A percentile compares a stretch with the other conserved stretches of the same genome.
Conservation (phyloP, 805 yeast species). For the Candida jianshihensis region DNA sequence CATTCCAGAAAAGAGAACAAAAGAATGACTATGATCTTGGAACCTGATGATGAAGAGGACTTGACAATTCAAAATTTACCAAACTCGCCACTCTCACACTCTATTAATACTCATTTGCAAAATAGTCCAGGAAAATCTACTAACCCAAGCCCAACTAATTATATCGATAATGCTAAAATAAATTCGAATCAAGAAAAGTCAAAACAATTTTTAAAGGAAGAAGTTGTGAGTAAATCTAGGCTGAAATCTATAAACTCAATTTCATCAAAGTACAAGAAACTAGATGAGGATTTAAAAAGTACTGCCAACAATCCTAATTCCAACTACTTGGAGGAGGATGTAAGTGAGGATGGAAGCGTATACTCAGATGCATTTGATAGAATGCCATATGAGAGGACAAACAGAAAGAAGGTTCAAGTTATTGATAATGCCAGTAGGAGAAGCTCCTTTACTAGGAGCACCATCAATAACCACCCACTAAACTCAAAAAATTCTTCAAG, state of each 20-base stretch:
- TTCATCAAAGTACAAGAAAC: background rate
- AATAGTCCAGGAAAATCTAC: too few relatives aligned
- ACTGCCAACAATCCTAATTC: background rate
- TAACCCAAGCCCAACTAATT: too few relatives aligned
- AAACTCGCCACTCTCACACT: too few relatives aligned
- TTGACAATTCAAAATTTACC: too few relatives aligned
- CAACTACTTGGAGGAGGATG: slow-evolving; percentile 11
- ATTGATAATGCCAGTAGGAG: background rate
- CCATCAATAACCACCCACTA: background rate
- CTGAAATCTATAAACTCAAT: too few relatives aligned
- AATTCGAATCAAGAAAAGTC: too few relatives aligned
- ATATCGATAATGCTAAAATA: too few relatives aligned
- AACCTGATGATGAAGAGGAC: slow-evolving; percentile 1
- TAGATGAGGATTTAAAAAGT: slow-evolving; percentile 1
- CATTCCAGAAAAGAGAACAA: slow-evolving; percentile 1
- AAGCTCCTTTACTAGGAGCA: background rate
- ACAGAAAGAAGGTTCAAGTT: background rate
- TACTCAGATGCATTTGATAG: slow-evolving; percentile 19
- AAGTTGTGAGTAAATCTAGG: too few relatives aligned
- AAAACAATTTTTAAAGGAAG: too few relatives aligned
- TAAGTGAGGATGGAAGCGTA: slow-evolving; percentile 19
- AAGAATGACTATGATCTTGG: slow-evolving; percentile 2
- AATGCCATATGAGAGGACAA: slow-evolving; percentile 6
- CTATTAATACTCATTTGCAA: too few relatives aligned
- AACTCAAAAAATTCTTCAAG: background rate